These are phyloP conservation scores for Trichoderma asperellum DNA, from an alignment of 2,329 filamentous ascomycete genomes.

Conservation along the genomic window DNA sequence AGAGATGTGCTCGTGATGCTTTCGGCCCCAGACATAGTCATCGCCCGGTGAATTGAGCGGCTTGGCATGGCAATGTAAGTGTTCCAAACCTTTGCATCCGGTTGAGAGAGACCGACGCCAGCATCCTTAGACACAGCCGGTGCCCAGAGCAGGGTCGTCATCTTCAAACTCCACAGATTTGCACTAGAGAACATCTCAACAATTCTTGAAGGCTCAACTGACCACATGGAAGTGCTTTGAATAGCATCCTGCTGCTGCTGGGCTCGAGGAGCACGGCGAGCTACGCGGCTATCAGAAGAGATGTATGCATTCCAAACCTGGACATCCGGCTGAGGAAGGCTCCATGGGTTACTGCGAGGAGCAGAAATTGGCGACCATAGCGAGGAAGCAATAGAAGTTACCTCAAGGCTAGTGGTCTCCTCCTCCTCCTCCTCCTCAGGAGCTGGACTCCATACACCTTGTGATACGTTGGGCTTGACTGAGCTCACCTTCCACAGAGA, in stretches of 20 bases:
- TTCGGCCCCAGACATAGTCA: constrained; percentile 34
- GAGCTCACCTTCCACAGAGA: constrained; percentile 13
- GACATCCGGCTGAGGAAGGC: constrained; percentile 18
- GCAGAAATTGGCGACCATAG: background rate
- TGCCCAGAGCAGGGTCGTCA: constrained; percentile 13
- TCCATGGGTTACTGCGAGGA: background rate
- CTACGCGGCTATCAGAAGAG: background rate
- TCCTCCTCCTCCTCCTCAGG: background rate
- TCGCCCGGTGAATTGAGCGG: background rate
- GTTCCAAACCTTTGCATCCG: constrained; percentile 9
- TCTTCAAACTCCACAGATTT: constrained; percentile 17
- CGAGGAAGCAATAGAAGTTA: background rate
- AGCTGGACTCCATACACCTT: constrained; percentile 2
- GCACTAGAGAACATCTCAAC: constrained; percentile 6
- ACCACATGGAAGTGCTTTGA: constrained; percentile 1
- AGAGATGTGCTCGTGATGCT: constrained; percentile 44
- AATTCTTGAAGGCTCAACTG: background rate
- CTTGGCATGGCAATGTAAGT: background rate
- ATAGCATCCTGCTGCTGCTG: background rate
- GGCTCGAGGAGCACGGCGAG: background rate
- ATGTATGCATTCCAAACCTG: constrained; percentile 22
- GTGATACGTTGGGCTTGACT: background rate
- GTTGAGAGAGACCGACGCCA: constrained; percentile 14
- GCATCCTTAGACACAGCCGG: background rate
- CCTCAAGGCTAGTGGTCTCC: background rate